phyloP scores from a whole-genome alignment of 345 rosid genomes.

The Syzygium jambos region DNA sequence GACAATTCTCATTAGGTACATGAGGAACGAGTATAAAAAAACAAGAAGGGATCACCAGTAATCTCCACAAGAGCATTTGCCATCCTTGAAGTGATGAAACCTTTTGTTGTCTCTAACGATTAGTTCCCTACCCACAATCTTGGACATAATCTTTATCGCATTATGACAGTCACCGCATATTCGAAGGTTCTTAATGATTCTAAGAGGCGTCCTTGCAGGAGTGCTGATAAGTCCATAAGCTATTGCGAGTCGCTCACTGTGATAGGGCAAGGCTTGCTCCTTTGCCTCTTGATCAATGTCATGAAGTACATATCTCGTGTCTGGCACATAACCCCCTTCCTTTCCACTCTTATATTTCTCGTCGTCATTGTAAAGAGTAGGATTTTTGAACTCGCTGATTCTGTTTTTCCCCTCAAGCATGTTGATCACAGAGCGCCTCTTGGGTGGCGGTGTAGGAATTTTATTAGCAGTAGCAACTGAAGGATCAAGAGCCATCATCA shows the following conservation, averaged over 20 bases:
- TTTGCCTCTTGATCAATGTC: constrained; percentile 41
- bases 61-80: constrained; percentile 33
- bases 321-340: constrained; percentile 16
- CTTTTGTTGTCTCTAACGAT: constrained; percentile 37
- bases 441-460: constrained; percentile 19
- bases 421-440: not conserved
- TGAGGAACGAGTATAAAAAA: not conserved
- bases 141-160: constrained; percentile 36
- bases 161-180: constrained; percentile 34
- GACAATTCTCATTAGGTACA: not conserved
- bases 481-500: constrained; percentile 22
- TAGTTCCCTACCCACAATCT: constrained; percentile 35
- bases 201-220: constrained; percentile 25
- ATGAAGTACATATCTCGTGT: constrained; percentile 30
- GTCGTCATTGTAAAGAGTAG: constrained; percentile 25
- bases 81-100: constrained; percentile 37
- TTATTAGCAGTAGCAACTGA: constrained; percentile 16
- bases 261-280: constrained; percentile 34
- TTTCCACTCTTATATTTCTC: constrained; percentile 21
- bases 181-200: constrained; percentile 40
- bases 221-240: constrained; percentile 37
- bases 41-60: constrained; percentile 20
- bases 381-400: constrained; percentile 19
- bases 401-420: not conserved
- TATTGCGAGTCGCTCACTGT: constrained; percentile 27